Evolutionary conservation across 2,329 filamentous ascomycete genomes (phyloP).

Genomic region (Gyromitra esculenta): DNA sequence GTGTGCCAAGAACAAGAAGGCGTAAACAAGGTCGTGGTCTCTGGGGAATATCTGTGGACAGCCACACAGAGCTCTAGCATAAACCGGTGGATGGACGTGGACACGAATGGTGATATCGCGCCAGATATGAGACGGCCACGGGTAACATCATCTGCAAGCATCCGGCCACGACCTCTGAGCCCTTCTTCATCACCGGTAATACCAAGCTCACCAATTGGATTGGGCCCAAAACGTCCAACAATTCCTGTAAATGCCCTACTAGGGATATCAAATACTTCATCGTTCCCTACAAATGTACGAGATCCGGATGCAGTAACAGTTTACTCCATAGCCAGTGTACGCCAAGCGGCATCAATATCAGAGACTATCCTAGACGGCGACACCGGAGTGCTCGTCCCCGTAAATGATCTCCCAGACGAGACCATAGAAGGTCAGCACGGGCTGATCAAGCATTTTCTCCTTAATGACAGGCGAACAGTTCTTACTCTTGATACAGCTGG

Average conservation of each 20-base stretch:
- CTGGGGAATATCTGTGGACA: slow-evolving; percentile 83
- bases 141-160: slow-evolving; percentile 59
- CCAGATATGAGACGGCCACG: slow-evolving; percentile 62
- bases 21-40: slow-evolving; percentile 72
- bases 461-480: slow-evolving; percentile 89
- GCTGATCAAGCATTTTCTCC: slow-evolving; percentile 87
- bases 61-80: slow-evolving; percentile 90
- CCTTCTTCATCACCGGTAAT: slow-evolving; percentile 60
- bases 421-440: slow-evolving; percentile 96
- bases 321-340: slow-evolving; percentile 64
- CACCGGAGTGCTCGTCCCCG: slow-evolving; percentile 68
- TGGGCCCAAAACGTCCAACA: slow-evolving; percentile 45
- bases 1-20: slow-evolving; percentile 90
- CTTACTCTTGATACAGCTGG: slow-evolving; percentile 94
- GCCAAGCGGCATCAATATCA: slow-evolving; percentile 65
- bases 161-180: slow-evolving; percentile 60
- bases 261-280: slow-evolving; percentile 82
- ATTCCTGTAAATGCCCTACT: slow-evolving; percentile 82
- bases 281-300: slow-evolving; percentile 71
- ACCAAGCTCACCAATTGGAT: slow-evolving; percentile 58
- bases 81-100: slow-evolving; percentile 88
- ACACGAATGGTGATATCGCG: slow-evolving; percentile 76
- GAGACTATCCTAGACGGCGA: slow-evolving; percentile 67
- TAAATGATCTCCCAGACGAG: slow-evolving; percentile 75
- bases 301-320: slow-evolving; percentile 68